These are phyloP conservation scores for Cryptococcus sp. DNA, from an alignment of 1,284 basidiomycete genomes.

Conservation along the genomic window DNA sequence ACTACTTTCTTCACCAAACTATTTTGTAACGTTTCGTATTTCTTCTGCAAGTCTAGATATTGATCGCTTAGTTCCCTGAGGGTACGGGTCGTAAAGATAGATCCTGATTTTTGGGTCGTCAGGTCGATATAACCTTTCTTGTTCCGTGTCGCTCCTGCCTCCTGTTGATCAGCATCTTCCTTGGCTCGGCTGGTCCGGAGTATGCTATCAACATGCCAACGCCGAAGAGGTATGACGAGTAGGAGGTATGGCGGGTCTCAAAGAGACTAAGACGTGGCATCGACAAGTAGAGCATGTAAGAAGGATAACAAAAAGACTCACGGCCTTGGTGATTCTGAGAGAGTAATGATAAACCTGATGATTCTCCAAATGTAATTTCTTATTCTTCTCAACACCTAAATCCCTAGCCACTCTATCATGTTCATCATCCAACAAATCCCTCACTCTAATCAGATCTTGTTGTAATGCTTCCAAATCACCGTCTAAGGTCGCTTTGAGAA, in stretches of 20 bases:
- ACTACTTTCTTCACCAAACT: slow-evolving; percentile 90
- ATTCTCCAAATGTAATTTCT: slow-evolving; percentile 95
- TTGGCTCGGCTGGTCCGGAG: too few relatives aligned
- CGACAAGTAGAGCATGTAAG: background rate
- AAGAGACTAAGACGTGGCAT: too few relatives aligned
- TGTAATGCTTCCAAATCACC: slow-evolving; percentile 67
- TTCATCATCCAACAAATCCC: slow-evolving; percentile 80
- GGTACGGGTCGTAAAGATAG: slow-evolving; percentile 82
- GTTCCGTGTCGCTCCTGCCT: slow-evolving; percentile 67
- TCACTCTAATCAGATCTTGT: slow-evolving; percentile 62
- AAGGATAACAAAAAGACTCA: slow-evolving; percentile 41
- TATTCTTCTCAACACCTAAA: slow-evolving; percentile 81
- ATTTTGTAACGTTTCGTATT: slow-evolving; percentile 27
- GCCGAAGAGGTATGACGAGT: too few relatives aligned
- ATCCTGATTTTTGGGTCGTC: slow-evolving; percentile 78
- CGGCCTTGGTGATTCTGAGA: slow-evolving; percentile 86
- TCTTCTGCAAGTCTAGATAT: slow-evolving; percentile 50
- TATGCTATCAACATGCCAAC: too few relatives aligned
- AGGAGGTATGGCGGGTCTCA: too few relatives aligned
- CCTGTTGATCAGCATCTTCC: slow-evolving; percentile 52
- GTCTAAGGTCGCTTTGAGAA: slow-evolving; percentile 68
- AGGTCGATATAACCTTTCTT: slow-evolving; percentile 78
- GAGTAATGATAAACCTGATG: slow-evolving; percentile 87
- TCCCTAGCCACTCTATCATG: slow-evolving; percentile 70
- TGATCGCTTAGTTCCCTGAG: slow-evolving; percentile 72